Evolutionary conservation across 2,329 filamentous ascomycete genomes (phyloP).

Genomic region (Neophaeococcomyces aloes): DNA sequence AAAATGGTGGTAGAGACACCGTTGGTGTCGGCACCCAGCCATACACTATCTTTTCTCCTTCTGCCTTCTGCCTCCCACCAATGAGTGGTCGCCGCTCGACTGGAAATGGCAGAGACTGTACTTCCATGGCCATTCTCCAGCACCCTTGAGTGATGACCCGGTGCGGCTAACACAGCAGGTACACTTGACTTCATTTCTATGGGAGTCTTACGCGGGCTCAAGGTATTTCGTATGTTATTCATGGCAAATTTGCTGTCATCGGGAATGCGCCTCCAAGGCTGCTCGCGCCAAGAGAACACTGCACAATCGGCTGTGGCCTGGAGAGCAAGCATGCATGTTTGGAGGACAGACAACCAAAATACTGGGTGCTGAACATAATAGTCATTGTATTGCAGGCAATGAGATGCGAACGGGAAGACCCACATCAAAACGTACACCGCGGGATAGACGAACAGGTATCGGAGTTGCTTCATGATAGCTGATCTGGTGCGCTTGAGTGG

Average conservation of each 20-base stretch:
- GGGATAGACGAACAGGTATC: constrained; percentile 66
- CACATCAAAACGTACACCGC: constrained; percentile 61
- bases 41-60: constrained; percentile 19
- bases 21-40: constrained; percentile 14
- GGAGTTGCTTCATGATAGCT: constrained; percentile 56
- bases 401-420: constrained; percentile 58
- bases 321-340: constrained; percentile 48
- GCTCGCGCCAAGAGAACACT: constrained; percentile 59
- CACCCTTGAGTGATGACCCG: background rate
- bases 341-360: constrained; percentile 46
- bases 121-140: background rate
- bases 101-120: background rate
- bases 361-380: constrained; percentile 42
- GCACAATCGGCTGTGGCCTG: constrained; percentile 59
- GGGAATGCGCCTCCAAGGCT: constrained; percentile 47
- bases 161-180: background rate
- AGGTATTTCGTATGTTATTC: background rate
- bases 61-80: constrained; percentile 22
- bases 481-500: constrained; percentile 35
- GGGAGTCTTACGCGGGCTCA: background rate
- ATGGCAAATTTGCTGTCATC: constrained; percentile 12
- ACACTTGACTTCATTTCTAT: background rate
- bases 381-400: constrained; percentile 51
- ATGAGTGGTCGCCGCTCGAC: constrained; percentile 3
- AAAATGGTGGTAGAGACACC: background rate